phyloP scores from a whole-genome alignment of 345 rosid genomes.

The Gossypium herbaceum region DNA sequence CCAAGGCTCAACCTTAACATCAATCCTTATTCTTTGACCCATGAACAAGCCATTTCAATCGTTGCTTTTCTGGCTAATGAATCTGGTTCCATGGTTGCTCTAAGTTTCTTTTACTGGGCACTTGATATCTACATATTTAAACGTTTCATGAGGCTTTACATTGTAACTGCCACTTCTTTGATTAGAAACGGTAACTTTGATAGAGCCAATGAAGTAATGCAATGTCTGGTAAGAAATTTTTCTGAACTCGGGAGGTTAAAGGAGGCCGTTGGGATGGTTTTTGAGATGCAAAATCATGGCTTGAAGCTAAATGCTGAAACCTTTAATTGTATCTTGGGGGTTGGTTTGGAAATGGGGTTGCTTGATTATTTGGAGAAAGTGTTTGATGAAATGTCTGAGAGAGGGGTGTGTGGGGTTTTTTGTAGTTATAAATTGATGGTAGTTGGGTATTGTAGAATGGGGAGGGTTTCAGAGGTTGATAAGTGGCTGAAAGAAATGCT shows the following conservation, averaged over 20 bases:
- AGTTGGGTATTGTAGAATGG: conserved; percentile 51
- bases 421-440: conserved; percentile 60
- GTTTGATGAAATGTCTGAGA: conserved; percentile 73
- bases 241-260: conserved; percentile 64
- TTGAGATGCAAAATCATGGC: conserved; percentile 77
- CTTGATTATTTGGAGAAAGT: conserved; percentile 54
- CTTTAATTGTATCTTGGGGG: conserved; percentile 41
- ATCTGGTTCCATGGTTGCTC: conserved; percentile 78
- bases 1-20: conserved; percentile 39
- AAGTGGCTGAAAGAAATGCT: conserved; percentile 69
- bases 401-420: conserved; percentile 60
- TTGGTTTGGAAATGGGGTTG: conserved; percentile 39
- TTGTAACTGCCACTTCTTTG: conserved; percentile 56
- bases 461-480: conserved; percentile 58
- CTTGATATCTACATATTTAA: conserved; percentile 51
- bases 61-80: conserved; percentile 74
- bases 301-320: conserved; percentile 35
- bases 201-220: conserved; percentile 66
- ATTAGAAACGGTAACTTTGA: conserved; percentile 53
- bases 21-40: conserved; percentile 46
- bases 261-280: conserved; percentile 64
- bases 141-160: conserved; percentile 75
- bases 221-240: conserved; percentile 64
- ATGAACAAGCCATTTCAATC: conserved; percentile 64
- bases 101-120: conserved; percentile 77